Evolutionary conservation across 768 basidiomycete species (phyloP).

Genomic region (Flagelloscypha sp.): DNA sequence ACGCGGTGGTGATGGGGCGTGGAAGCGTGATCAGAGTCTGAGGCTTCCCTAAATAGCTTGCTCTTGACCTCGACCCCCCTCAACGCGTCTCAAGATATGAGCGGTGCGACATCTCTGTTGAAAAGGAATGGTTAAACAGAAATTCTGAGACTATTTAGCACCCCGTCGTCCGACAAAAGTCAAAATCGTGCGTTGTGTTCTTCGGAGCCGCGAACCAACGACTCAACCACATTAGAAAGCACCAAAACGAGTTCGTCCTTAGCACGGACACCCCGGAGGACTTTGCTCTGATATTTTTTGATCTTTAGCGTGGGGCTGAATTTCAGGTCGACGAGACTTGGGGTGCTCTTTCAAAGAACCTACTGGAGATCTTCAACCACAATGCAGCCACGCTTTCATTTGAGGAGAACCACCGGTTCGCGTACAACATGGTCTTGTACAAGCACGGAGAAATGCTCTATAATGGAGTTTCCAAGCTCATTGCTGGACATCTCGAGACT

Average conservation of each 20-base stretch:
- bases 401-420: conserved; percentile 91
- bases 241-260: conserved; percentile 10
- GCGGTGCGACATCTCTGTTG: too few species aligned
- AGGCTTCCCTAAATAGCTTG: too few species aligned
- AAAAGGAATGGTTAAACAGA: too few species aligned
- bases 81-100: too few species aligned
- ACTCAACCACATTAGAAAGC: too few species aligned
- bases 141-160: too few species aligned
- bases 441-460: conserved; percentile 83
- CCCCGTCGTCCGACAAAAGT: conserved; percentile 33
- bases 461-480: conserved; percentile 70
- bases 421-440: conserved; percentile 88
- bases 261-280: too few species aligned
- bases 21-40: too few species aligned
- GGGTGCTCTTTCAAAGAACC: conserved; percentile 72
- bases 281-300: background rate
- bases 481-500: conserved; percentile 74
- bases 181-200: conserved; percentile 40
- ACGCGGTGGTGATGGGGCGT: too few species aligned
- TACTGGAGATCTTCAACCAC: conserved; percentile 91
- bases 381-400: conserved; percentile 84
- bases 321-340: conserved; percentile 81
- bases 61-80: too few species aligned
- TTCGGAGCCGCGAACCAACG: too few species aligned
- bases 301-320: conserved; percentile 59